Conservation (phyloP, 495 filamentous ascomycete species). For the Cercophora samala region DNA sequence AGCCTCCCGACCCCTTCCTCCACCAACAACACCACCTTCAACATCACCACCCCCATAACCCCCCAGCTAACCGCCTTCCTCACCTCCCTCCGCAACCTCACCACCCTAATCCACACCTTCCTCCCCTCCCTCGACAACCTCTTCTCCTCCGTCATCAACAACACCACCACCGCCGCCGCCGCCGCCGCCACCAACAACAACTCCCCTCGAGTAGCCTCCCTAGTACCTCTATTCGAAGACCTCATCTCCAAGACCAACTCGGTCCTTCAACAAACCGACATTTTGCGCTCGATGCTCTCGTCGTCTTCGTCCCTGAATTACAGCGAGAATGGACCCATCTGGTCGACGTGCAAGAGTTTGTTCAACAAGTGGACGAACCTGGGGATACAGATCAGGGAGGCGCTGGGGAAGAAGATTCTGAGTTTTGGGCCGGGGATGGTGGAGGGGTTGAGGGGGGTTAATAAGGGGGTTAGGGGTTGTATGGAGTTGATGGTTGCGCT, state of each 20-base stretch:
- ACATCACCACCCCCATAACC: background rate
- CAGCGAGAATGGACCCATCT: constrained; percentile 29
- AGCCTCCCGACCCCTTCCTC: constrained; percentile 6
- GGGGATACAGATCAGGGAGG: constrained; percentile 62
- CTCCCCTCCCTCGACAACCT: constrained; percentile 61
- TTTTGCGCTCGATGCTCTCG: constrained; percentile 59
- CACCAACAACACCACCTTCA: background rate
- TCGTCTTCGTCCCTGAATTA: constrained; percentile 50
- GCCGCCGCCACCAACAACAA: too few relatives aligned
- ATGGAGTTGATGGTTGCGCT: constrained; percentile 56
- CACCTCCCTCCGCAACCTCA: constrained; percentile 59
- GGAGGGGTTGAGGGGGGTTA: constrained; percentile 66
- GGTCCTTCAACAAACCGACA: constrained; percentile 58
- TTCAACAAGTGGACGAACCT: constrained; percentile 70
- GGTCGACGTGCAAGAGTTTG: constrained; percentile 70
- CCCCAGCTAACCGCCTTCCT: constrained; percentile 67
- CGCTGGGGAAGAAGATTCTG: constrained; percentile 48
- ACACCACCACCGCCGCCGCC: constrained; percentile 34
- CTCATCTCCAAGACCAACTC: constrained; percentile 58
- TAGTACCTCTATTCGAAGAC: constrained; percentile 50
- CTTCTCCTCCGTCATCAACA: constrained; percentile 48
- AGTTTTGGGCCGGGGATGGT: constrained; percentile 60
- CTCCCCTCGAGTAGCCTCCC: constrained; percentile 31
- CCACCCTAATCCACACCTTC: constrained; percentile 58
- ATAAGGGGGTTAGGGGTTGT: constrained; percentile 69